Conservation (phyloP, 1,139 yeast species). For the Kazachstania sp. region DNA sequence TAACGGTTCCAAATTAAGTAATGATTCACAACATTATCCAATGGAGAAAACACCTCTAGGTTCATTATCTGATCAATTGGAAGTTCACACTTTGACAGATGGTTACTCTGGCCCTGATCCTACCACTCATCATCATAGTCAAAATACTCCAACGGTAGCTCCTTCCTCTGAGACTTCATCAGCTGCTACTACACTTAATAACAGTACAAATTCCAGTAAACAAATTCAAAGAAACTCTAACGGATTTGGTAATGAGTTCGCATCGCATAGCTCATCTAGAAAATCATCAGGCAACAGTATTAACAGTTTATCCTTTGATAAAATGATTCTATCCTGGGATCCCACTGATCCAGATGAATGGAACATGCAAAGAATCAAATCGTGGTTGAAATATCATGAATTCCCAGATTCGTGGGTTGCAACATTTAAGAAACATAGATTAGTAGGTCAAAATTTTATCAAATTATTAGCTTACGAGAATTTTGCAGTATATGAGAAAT, state of each 20-base stretch:
- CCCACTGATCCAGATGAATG: slow-evolving; percentile 46
- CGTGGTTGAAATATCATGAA: slow-evolving; percentile 59
- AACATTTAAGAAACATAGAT: slow-evolving; percentile 49
- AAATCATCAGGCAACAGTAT: slow-evolving; percentile 29
- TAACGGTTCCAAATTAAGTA: neutral
- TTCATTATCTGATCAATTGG: slow-evolving; percentile 1
- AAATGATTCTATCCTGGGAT: slow-evolving; percentile 35
- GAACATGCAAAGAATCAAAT: slow-evolving; percentile 56
- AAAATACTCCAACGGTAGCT: neutral
- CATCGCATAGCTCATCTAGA: slow-evolving; percentile 11
- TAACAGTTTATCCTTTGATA: slow-evolving; percentile 23
- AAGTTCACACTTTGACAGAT: neutral
- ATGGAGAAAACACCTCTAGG: neutral
- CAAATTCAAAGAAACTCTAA: neutral
- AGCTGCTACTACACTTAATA: neutral
- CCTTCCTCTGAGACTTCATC: neutral
- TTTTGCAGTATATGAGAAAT: slow-evolving; percentile 38
- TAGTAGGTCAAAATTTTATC: slow-evolving; percentile 57
- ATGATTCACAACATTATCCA: neutral
- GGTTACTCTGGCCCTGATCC: neutral
- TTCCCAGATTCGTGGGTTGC: slow-evolving; percentile 70
- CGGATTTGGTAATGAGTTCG: neutral
- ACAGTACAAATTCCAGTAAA: neutral
- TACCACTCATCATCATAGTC: neutral
- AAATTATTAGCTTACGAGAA: slow-evolving; percentile 62